phyloP scores from a whole-genome alignment of 2,329 filamentous ascomycete genomes.

The Beauveria brongniartii region DNA sequence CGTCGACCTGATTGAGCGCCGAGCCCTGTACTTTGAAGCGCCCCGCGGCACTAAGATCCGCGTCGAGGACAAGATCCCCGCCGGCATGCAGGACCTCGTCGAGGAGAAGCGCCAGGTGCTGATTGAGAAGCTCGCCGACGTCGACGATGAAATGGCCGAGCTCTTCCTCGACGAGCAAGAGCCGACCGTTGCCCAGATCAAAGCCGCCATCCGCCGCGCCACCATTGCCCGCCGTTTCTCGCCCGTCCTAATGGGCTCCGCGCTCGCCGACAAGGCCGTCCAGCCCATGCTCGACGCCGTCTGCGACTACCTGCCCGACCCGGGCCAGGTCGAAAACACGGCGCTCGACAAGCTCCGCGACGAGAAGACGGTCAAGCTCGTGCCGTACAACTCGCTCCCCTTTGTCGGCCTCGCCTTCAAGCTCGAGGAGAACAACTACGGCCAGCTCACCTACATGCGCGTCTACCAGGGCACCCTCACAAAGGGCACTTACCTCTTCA shows the following conservation, averaged over 20 bases:
- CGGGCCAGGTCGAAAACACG: constrained; percentile 78
- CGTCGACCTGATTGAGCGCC: constrained; percentile 87
- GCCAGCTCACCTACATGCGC: constrained; percentile 95
- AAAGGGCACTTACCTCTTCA: constrained; percentile 88
- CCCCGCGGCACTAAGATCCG: constrained; percentile 69
- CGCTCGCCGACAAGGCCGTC: constrained; percentile 86
- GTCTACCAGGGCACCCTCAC: constrained; percentile 90
- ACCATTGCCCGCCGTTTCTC: constrained; percentile 89
- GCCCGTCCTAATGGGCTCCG: constrained; percentile 93
- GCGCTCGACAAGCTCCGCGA: constrained; percentile 75
- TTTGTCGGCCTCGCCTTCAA: constrained; percentile 98
- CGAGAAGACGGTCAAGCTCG: constrained; percentile 75
- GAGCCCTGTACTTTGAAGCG: constrained; percentile 87
- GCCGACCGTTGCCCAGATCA: constrained; percentile 76
- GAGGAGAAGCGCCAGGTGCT: constrained; percentile 76
- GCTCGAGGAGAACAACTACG: constrained; percentile 97
- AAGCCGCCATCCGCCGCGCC: constrained; percentile 80
- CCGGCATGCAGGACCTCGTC: constrained; percentile 65
- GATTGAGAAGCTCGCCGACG: constrained; percentile 92
- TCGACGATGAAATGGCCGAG: constrained; percentile 96
- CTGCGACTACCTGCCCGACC: constrained; percentile 92
- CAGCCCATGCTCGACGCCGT: constrained; percentile 97
- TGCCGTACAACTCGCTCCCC: constrained; percentile 87
- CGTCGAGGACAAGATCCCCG: constrained; percentile 72
- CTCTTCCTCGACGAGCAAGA: constrained; percentile 82